Evolutionary conservation across 495 filamentous ascomycete species (phyloP).

Genomic region (Annulohypoxylon stygium): DNA sequence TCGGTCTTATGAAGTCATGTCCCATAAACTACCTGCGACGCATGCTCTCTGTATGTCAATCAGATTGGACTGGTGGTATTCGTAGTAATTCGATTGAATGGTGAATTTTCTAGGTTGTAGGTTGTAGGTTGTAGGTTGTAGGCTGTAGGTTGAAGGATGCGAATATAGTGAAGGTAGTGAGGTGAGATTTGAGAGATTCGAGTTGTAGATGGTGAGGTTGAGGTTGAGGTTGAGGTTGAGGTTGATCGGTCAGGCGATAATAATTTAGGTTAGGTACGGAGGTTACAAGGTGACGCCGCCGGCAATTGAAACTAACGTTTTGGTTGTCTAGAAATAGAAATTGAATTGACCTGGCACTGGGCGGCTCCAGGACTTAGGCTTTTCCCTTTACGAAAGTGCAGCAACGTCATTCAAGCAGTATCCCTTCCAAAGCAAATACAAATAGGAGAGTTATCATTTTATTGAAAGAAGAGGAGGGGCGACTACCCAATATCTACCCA

Average conservation of each 20-base stretch:
- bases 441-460: conserved; percentile 35
- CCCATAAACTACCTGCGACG: conserved; percentile 23
- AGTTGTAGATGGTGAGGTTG: neutral
- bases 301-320: conserved; percentile 41
- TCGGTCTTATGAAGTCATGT: conserved; percentile 32
- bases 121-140: neutral
- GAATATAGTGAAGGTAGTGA: neutral
- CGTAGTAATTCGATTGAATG: conserved; percentile 4
- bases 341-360: conserved; percentile 14
- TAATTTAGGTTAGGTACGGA: conserved; percentile 35
- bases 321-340: conserved; percentile 43
- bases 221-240: neutral
- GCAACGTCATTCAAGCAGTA: conserved; percentile 33
- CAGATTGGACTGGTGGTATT: conserved; percentile 1
- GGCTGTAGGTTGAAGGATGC: neutral
- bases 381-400: conserved; percentile 37
- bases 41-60: conserved; percentile 35
- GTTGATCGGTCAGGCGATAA: conserved; percentile 40
- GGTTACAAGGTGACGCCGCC: conserved; percentile 43
- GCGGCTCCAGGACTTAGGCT: conserved; percentile 39
- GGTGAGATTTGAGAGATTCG: neutral
- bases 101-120: neutral
- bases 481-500: conserved; percentile 18
- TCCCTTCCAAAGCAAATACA: conserved; percentile 29
- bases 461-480: conserved; percentile 36